These are phyloP conservation scores for Oenanthe sinensis DNA, from an alignment of 129 eudicot species.

Conservation along the genomic window DNA sequence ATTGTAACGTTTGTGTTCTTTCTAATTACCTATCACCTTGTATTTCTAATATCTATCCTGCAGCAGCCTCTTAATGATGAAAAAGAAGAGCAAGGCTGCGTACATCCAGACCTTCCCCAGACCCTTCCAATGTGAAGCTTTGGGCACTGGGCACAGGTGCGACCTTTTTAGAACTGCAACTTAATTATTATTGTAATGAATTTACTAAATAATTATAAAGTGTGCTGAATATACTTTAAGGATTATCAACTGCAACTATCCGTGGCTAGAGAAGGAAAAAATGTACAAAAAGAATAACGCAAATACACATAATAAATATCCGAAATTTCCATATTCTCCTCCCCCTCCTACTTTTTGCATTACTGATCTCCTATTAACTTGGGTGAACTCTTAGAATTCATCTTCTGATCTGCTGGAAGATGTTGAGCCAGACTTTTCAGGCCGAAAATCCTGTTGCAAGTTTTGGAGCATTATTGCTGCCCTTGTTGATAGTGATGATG, in stretches of 20 bases:
- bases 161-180: neutral
- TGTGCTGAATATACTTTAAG: neutral
- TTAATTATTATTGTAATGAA: neutral
- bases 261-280: neutral
- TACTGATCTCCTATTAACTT: neutral
- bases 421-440: constrained; percentile 19
- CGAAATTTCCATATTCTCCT: neutral
- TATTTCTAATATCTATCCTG: neutral
- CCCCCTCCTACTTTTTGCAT: neutral
- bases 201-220: neutral
- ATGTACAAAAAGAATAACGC: neutral
- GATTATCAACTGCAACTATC: neutral
- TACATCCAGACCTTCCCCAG: neutral
- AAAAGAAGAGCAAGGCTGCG: neutral
- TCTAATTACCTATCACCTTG: neutral
- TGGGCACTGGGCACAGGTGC: neutral
- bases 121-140: neutral
- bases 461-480: constrained; percentile 41
- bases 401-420: constrained; percentile 56
- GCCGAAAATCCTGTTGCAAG: constrained; percentile 32
- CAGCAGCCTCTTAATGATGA: neutral
- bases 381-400: constrained; percentile 30
- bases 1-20: neutral
- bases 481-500: constrained; percentile 38
- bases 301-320: neutral